Conservation (phyloP, 202 grass and related monocot genomes). For the Schoenoplectus triqueter region DNA sequence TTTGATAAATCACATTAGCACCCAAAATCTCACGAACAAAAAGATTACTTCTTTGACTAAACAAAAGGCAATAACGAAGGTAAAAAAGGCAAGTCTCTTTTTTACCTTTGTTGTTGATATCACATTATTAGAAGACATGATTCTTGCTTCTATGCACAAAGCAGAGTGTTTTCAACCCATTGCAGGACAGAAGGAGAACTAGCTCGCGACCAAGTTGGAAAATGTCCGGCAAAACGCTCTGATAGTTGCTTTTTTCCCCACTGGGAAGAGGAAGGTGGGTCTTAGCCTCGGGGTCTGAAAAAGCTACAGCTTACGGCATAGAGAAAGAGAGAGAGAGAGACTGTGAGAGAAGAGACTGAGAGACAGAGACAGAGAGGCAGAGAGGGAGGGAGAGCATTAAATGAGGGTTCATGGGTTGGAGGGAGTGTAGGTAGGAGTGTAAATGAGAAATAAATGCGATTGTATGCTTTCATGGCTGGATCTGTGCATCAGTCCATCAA, state of each 20-base stretch:
- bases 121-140: slow-evolving; percentile 2
- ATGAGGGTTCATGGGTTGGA: slow-evolving; percentile 55
- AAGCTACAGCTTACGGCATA: slow-evolving; percentile 21
- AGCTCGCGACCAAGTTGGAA: not conserved
- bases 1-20: slow-evolving; percentile 19
- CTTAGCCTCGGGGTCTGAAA: slow-evolving; percentile 24
- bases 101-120: slow-evolving; percentile 20
- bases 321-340: slow-evolving; percentile 2
- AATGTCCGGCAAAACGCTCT: no score
- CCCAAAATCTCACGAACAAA: slow-evolving; percentile 22
- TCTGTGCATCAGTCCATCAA: slow-evolving; percentile 53
- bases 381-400: slow-evolving; percentile 42
- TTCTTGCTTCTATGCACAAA: not conserved
- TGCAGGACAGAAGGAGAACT: not conserved
- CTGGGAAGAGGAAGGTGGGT: not conserved
- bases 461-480: slow-evolving; percentile 59
- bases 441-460: slow-evolving; percentile 60
- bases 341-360: not conserved
- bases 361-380: not conserved
- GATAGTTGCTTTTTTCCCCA: no score
- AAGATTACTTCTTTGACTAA: slow-evolving; percentile 35
- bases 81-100: slow-evolving; percentile 29
- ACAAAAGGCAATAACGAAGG: not conserved
- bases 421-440: slow-evolving; percentile 58
- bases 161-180: slow-evolving; percentile 31